Conservation (phyloP, 257 asterid genomes). For the Lithospermum erythrorhizon region DNA sequence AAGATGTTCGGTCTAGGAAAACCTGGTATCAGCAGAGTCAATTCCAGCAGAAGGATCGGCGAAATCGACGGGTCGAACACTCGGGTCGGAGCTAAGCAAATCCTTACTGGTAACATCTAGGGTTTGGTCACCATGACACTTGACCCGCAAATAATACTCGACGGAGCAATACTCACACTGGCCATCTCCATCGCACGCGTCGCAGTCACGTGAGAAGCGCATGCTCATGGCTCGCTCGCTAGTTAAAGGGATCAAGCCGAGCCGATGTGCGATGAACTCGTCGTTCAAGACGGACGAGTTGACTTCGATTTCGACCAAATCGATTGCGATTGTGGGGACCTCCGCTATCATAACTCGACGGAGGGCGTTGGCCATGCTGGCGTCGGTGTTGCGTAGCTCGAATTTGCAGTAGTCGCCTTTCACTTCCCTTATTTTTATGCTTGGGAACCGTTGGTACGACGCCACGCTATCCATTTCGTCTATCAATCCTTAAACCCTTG, state of each 20-base stretch:
- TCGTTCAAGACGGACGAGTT: constrained; percentile 86
- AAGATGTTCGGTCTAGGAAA: no score
- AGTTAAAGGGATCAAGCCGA: constrained; percentile 75
- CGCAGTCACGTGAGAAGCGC: constrained; percentile 97
- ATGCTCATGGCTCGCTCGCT: constrained; percentile 93
- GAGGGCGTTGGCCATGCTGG: constrained; percentile 91
- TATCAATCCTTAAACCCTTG: no score
- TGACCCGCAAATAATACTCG: constrained; percentile 76
- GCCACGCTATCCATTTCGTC: constrained; percentile 68
- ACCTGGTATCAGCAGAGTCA: constrained; percentile 15
- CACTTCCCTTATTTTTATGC: constrained; percentile 66
- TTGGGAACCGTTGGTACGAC: constrained; percentile 84
- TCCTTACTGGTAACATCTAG: constrained; percentile 90
- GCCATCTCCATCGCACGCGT: constrained; percentile 97
- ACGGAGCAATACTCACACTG: constrained; percentile 96
- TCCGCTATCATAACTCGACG: constrained; percentile 98
- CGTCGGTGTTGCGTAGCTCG: constrained; percentile 91
- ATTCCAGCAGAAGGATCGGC: constrained; percentile 41
- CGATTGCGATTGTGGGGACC: constrained; percentile 91
- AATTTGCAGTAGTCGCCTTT: constrained; percentile 69
- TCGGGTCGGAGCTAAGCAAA: constrained; percentile 76
- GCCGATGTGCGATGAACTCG: constrained; percentile 92
- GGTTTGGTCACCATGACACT: constrained; percentile 68
- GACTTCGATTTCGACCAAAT: constrained; percentile 91
- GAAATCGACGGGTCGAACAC: constrained; percentile 79